These are phyloP conservation scores for Macrolepiota dolichaula DNA, from an alignment of 768 basidiomycete genomes.

Conservation along the genomic window DNA sequence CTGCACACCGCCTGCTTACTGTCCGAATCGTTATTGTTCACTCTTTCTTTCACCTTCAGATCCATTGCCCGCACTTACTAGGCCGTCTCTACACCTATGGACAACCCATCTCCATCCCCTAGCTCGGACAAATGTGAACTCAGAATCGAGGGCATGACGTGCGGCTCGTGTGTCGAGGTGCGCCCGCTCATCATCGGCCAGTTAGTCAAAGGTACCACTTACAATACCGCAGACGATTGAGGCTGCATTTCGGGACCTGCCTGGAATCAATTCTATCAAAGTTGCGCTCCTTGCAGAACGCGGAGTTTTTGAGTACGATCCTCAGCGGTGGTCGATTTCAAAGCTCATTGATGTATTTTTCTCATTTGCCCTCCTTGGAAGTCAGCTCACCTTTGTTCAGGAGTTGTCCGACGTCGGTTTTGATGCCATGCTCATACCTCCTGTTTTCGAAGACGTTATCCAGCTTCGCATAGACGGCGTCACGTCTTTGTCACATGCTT, in stretches of 20 bases:
- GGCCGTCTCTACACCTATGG: too few species aligned
- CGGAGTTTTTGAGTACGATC: conserved; percentile 87
- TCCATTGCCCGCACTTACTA: too few species aligned
- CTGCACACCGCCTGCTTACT: too few species aligned
- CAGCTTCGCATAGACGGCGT: conserved; percentile 85
- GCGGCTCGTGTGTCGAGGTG: too few species aligned
- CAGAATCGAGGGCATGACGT: too few species aligned
- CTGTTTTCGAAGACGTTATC: conserved; percentile 59
- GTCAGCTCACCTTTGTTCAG: conserved; percentile 33
- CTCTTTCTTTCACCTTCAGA: too few species aligned
- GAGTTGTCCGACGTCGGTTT: conserved; percentile 94
- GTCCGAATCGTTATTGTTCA: too few species aligned
- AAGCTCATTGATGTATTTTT: conserved; percentile 70
- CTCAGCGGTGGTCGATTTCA: conserved; percentile 71
- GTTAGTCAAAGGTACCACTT: too few species aligned
- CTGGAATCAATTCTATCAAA: conserved; percentile 83
- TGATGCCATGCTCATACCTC: conserved; percentile 76
- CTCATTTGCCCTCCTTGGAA: not conserved
- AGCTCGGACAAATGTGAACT: too few species aligned
- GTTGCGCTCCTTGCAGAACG: conserved; percentile 95
- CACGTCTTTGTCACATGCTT: conserved; percentile 74
- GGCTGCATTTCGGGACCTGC: conserved; percentile 72
- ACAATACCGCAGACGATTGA: conserved; percentile 64
- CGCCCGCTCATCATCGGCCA: too few species aligned
- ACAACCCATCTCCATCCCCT: too few species aligned